Conservation (phyloP, 2,329 filamentous ascomycete species). For the Ascochyta viciae-villosae region DNA sequence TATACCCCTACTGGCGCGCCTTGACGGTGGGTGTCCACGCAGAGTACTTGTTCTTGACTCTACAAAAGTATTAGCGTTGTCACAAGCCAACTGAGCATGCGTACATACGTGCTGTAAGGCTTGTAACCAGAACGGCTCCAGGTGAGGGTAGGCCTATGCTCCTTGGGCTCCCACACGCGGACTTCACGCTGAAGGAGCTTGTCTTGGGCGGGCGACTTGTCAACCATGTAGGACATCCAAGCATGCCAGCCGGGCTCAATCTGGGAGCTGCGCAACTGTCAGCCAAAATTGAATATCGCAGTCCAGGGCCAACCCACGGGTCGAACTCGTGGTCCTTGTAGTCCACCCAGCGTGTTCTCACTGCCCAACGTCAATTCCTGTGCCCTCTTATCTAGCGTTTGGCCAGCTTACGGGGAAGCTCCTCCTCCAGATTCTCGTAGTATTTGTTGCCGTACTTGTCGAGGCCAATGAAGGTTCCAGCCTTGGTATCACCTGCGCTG, state of each 20-base stretch:
- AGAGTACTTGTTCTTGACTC: conserved; percentile 58
- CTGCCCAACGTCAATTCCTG: conserved; percentile 55
- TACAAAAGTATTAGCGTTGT: conserved; percentile 32
- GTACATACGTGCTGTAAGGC: conserved; percentile 90
- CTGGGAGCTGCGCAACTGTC: conserved; percentile 66
- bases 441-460: conserved; percentile 97
- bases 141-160: conserved; percentile 79
- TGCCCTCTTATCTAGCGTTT: background rate
- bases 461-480: conserved; percentile 80
- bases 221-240: conserved; percentile 94
- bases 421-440: conserved; percentile 89
- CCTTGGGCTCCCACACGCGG: conserved; percentile 77
- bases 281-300: conserved; percentile 26
- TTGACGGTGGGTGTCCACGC: conserved; percentile 58
- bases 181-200: conserved; percentile 70
- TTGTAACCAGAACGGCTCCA: conserved; percentile 81
- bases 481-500: conserved; percentile 87
- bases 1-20: conserved; percentile 43
- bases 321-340: conserved; percentile 89
- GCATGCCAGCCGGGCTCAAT: conserved; percentile 98
- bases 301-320: conserved; percentile 60
- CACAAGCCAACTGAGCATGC: background rate
- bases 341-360: conserved; percentile 96
- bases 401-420: conserved; percentile 78
- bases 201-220: conserved; percentile 83